Evolutionary conservation across 768 basidiomycete species (phyloP), one percentile per base, ranked within the genome.

Genomic region (Hortiboletus campestris): DNA sequence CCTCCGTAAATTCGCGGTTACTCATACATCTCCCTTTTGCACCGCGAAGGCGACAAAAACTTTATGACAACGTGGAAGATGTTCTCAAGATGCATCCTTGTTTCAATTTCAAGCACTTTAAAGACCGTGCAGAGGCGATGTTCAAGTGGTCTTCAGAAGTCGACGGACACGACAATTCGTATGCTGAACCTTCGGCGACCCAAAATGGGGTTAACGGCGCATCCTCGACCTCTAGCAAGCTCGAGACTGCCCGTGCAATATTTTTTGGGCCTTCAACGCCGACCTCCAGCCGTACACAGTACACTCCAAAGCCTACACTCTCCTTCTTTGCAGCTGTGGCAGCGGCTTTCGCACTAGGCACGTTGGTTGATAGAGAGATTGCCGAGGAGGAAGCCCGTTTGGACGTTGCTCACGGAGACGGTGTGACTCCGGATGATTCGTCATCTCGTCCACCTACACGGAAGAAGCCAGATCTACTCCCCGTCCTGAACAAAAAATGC

Each of bases 311-410:
- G 47, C 66, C 63, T 4, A 61, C 71, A 0, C 56, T 72, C 9
- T 74, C 72, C 34, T 80, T 88, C 63, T 89, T 88, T 57, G 81
- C 84, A 0, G 75, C 80, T 2, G 76, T 81, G 42, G 80, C 81
- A 46, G 82, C 81, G 1, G 75, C 80, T 2, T 78, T 88, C 38
- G 86, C 87, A 2, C 65, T 88, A 49, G 88, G 85, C 29, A 79
- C 80, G 43, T 66, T 78, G 44, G 66, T 74, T 10, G 70, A 74
- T 4, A 64, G 64, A 59, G 68, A 69, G 36, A 53, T 69, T 19
- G 43, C 61, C 49, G 62, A 68, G 49, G 68, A 69, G 28, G 68
- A 69, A 58, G 53, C 41, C 4, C 68, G 68, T 31, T 42, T 70
- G 43, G 68, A 60, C 28, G 51, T 47, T 20, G 67, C 53, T 32